Conservation (phyloP, 768 basidiomycete species). For the Lentinula sp. region DNA sequence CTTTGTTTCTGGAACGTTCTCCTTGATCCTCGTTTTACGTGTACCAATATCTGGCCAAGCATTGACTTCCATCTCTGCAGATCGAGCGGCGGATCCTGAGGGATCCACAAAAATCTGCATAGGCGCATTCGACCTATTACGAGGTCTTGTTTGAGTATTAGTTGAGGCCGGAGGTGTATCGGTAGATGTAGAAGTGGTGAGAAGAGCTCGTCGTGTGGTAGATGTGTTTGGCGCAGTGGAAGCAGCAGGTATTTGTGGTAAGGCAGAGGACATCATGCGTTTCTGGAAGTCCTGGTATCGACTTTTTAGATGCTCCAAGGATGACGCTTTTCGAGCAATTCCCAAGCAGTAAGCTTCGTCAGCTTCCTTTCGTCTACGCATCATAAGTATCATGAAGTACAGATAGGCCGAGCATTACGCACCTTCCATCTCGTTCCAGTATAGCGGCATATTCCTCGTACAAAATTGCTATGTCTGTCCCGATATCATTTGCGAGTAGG, state of each 20-base stretch:
- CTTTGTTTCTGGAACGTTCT: conserved; percentile 66
- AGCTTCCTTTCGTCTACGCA: conserved; percentile 72
- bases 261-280: conserved; percentile 67
- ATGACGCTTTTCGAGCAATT: conserved; percentile 75
- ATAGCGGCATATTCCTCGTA: conserved; percentile 92
- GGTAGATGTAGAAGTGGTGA: conserved; percentile 32
- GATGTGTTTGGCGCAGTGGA: conserved; percentile 22
- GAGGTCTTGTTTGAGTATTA: conserved; percentile 9
- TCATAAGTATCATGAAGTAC: conserved; percentile 7
- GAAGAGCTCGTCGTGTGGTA: conserved; percentile 29
- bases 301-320: conserved; percentile 72
- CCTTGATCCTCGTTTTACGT: conserved; percentile 72
- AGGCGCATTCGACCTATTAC: conserved; percentile 44
- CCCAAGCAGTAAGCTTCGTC: conserved; percentile 87
- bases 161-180: conserved; percentile 23
- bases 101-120: conserved; percentile 75
- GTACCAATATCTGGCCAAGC: conserved; percentile 72
- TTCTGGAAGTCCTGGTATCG: conserved; percentile 86
- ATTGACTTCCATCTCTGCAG: conserved; percentile 33
- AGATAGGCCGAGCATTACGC: conserved; percentile 12
- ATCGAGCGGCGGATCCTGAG: conserved; percentile 40
- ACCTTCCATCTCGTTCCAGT: conserved; percentile 81
- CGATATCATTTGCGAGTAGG: conserved; percentile 87
- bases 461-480: conserved; percentile 68
- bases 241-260: conserved; percentile 30